Percentiles rank a stretch among this genome's conserved stretches.
Conservation (phyloP, 2,329 filamentous ascomycete genomes). For the Corinectria fuckeliana region DNA sequence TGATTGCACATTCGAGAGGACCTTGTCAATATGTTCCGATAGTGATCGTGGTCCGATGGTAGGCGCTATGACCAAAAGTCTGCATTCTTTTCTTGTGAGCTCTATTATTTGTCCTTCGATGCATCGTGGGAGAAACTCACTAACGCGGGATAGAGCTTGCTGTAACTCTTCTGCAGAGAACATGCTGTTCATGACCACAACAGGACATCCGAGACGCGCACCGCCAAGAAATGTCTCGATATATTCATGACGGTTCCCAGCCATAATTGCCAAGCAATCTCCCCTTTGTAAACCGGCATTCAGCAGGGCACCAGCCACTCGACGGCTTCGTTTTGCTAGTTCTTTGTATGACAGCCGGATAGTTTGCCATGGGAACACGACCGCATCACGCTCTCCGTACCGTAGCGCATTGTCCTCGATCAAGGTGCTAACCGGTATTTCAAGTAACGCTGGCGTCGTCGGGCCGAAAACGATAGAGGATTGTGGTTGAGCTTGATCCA, state of each 20-base stretch:
- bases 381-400: slow-evolving; percentile 6
- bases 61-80: slow-evolving; percentile 6
- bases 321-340: slow-evolving; percentile 16
- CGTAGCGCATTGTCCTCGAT: slow-evolving; percentile 8
- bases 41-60: slow-evolving; percentile 5
- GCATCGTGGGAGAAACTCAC: slow-evolving; percentile 11
- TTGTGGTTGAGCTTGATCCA: not conserved
- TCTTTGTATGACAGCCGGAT: slow-evolving; percentile 11
- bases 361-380: slow-evolving; percentile 21
- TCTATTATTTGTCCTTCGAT: not conserved
- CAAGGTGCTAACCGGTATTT: slow-evolving; percentile 4
- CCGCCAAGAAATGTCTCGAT: slow-evolving; percentile 24
- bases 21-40: not conserved
- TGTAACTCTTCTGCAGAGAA: slow-evolving; percentile 16
- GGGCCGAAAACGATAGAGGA: not conserved
- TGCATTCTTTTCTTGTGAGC: slow-evolving; percentile 7
- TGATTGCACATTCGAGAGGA: not conserved
- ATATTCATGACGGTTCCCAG: slow-evolving; percentile 25
- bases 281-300: slow-evolving; percentile 10
- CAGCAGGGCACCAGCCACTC: slow-evolving; percentile 24
- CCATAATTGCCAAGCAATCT: slow-evolving; percentile 22
- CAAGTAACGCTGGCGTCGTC: not conserved
- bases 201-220: slow-evolving; percentile 16
- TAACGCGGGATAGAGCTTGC: slow-evolving; percentile 3
- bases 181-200: slow-evolving; percentile 26